Base-by-base conservation (phyloP, 1,284 basidiomycete species). In the Heliocybe sulcata region DNA sequence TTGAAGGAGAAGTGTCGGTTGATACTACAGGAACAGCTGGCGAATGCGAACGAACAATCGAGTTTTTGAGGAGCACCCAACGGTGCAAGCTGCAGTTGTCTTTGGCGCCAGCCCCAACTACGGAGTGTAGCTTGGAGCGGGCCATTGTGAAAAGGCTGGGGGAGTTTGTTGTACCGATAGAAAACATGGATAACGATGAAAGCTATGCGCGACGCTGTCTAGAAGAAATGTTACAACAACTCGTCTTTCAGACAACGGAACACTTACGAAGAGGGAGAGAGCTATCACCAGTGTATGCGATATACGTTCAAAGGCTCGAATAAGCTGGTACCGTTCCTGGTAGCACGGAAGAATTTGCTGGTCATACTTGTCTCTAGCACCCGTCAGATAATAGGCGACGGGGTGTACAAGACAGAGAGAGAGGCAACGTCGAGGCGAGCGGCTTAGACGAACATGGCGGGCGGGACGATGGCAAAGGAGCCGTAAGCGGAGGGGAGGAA, bases 31-130 rank as follows among this genome's bases (percentile, higher is more conserved):
- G 59, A 56, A 62, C 58, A 53, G 63, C 62, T 55, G 59, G 56
- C 54, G 63, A 69, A 56, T 76, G 75, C 61, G 80, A 78, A 64
- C 73, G 76, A 60, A 81, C 70, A 61, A 90, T 78, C 35, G 85
- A 89, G 69, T 91, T 91, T 85, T 90, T 90, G 68, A 91, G 78
- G 56, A 91, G 77, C 55, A 91, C 88, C 85, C 87, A 90, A 67
- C 88, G 87, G 67, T 88, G 87, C 72, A 91, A 79, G 72, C 81
- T 88, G 74, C 78, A 77, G 62, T 73, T 81, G 72, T 87, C 84
- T 70, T 77, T 82, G 68, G 65, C 64, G 60, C 68, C 65, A 56
- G 76, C 72, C 56, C 76, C 75, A 62, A 79, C 67, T 63, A 80
- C 82, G 58, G 76, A 69, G 60, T 83, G 81, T 71, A 91, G 77